Evolutionary conservation across 169 alveolate genomes (phyloP).

Genomic region (Plasmodium cynomolgi): DNA sequence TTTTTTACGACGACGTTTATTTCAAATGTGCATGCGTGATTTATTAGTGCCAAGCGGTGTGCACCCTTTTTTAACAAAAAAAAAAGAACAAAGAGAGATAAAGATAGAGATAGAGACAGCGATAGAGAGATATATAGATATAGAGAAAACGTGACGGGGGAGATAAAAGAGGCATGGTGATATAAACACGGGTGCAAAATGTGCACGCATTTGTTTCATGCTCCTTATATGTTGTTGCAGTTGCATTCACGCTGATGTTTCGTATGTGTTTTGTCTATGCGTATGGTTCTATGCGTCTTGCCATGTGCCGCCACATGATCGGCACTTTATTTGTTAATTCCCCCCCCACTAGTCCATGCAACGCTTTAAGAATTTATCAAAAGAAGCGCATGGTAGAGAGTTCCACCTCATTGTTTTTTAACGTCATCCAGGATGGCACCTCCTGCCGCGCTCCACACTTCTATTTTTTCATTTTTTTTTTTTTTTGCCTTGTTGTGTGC

Average conservation of each 20-base stretch:
- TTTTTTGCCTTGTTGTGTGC: not conserved
- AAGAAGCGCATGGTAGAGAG: not conserved
- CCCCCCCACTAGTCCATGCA: not conserved
- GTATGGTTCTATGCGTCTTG: not conserved
- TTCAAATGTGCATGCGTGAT: not conserved
- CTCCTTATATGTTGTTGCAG: not conserved
- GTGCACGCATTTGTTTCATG: not conserved
- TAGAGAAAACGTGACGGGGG: not conserved
- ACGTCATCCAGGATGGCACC: not conserved
- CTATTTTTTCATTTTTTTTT: not conserved
- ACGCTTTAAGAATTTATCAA: not conserved
- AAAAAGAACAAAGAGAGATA: not conserved
- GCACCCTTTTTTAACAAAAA: not conserved
- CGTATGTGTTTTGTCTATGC: not conserved
- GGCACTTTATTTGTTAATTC: slow-evolving; percentile 1
- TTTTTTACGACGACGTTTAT: not conserved
- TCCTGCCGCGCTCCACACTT: not conserved
- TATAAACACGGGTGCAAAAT: not conserved
- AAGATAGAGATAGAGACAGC: too few relatives aligned
- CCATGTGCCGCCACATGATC: not conserved
- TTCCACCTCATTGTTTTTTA: not conserved
- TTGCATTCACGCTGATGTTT: not conserved
- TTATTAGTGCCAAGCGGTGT: not conserved
- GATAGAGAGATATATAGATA: too few relatives aligned
- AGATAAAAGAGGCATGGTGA: not conserved